phyloP scores from a whole-genome alignment of 345 rosid genomes.

The Trapa bicornis region DNA sequence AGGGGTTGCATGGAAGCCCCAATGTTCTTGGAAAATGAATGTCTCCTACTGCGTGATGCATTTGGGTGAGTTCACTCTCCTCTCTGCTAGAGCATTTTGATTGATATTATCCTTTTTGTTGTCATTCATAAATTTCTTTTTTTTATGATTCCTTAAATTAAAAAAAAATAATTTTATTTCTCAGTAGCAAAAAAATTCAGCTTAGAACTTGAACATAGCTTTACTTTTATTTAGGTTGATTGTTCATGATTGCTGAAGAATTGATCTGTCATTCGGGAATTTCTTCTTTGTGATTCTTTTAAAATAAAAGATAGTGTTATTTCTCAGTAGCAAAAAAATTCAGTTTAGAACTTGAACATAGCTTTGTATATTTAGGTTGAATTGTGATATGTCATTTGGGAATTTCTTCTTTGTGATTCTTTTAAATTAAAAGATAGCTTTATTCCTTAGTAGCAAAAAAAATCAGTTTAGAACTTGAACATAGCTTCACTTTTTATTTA shows the following conservation, averaged over 20 bases:
- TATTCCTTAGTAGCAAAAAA: background rate
- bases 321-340: too few relatives aligned
- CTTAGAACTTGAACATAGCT: too few relatives aligned
- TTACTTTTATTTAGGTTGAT: too few relatives aligned
- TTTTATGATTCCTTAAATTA: too few relatives aligned
- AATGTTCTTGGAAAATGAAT: constrained; percentile 83
- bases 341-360: too few relatives aligned
- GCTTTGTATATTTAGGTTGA: background rate
- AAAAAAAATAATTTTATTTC: too few relatives aligned
- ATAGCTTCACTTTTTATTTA: background rate
- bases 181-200: too few relatives aligned
- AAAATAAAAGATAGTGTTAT: background rate
- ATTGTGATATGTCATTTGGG: too few relatives aligned
- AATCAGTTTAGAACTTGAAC: background rate
- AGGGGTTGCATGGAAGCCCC: constrained; percentile 98
- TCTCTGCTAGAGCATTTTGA: background rate
- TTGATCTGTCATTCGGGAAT: background rate
- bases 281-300: background rate
- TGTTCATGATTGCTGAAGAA: too few relatives aligned
- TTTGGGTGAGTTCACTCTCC: constrained; percentile 52
- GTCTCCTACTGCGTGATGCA: constrained; percentile 70
- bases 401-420: background rate
- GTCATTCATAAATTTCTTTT: background rate
- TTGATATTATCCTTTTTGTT: background rate
- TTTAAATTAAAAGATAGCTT: background rate